These are phyloP conservation scores for Phoma sp. DNA, from an alignment of 2,329 filamentous ascomycete species.

Conservation along the genomic window DNA sequence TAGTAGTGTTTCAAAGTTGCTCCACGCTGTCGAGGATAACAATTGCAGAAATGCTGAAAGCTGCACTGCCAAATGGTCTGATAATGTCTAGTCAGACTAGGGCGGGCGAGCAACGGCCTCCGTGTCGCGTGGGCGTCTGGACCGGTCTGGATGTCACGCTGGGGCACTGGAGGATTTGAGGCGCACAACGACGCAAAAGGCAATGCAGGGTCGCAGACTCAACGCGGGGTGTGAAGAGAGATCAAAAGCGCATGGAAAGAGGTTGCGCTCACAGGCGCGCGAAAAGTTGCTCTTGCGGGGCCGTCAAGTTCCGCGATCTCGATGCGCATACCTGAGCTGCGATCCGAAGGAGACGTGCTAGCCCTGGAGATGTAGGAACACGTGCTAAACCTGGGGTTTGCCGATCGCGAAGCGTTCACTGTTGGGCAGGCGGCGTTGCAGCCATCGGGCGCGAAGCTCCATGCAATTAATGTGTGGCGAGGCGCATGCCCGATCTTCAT, in stretches of 20 bases:
- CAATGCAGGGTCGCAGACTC: not conserved
- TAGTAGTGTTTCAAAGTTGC: not conserved
- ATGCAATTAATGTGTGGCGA: not conserved
- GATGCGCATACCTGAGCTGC: constrained; percentile 3
- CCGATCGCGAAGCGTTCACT: not conserved
- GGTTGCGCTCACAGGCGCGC: not conserved
- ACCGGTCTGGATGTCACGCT: constrained; percentile 5
- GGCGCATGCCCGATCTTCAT: not conserved
- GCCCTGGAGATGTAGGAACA: not conserved
- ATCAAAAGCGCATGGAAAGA: not conserved
- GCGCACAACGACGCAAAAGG: not conserved
- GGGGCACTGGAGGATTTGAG: not conserved
- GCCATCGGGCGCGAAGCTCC: not conserved
- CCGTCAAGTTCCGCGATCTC: constrained; percentile 8
- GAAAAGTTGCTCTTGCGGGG: constrained; percentile 16
- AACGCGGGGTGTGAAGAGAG: not conserved
- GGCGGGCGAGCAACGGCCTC: constrained; percentile 3
- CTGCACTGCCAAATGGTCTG: not conserved
- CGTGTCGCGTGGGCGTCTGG: constrained; percentile 15
- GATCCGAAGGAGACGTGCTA: not conserved
- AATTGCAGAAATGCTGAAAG: not conserved
- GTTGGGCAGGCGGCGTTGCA: not conserved
- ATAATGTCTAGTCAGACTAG: not conserved
- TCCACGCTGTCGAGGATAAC: not conserved
- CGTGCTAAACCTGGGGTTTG: not conserved